phyloP scores from a whole-genome alignment of 495 filamentous ascomycete genomes.

The Podospora didyma region DNA sequence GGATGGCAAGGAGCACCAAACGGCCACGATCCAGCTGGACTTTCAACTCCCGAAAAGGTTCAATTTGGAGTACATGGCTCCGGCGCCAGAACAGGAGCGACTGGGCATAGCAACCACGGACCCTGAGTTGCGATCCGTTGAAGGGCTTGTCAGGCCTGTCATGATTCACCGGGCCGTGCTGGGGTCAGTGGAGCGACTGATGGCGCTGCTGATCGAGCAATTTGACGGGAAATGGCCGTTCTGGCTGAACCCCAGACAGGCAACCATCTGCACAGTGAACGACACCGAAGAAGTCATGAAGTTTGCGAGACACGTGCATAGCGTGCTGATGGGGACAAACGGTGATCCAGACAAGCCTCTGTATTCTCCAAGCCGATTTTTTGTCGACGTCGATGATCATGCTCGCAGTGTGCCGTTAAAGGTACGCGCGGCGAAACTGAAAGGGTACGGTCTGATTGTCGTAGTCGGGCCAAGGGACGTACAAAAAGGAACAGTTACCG shows the following conservation, averaged over 20 bases:
- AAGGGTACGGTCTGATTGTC: conserved; percentile 70
- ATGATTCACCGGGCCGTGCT: conserved; percentile 86
- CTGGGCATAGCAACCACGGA: conserved; percentile 46
- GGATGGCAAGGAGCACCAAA: conserved; percentile 85
- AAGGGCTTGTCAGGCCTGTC: conserved; percentile 66
- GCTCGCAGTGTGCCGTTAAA: conserved; percentile 61
- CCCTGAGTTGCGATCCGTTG: conserved; percentile 36
- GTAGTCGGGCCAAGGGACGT: conserved; percentile 63
- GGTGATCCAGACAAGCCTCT: conserved; percentile 29
- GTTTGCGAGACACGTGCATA: conserved; percentile 49
- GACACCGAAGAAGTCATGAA: conserved; percentile 55
- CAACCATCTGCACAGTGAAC: conserved; percentile 73
- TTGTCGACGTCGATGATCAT: conserved; percentile 69
- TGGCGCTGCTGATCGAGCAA: conserved; percentile 84
- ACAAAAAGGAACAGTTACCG: conserved; percentile 25
- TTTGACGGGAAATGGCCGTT: conserved; percentile 83
- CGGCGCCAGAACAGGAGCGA: conserved; percentile 66
- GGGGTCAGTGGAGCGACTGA: conserved; percentile 80
- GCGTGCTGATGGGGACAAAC: conserved; percentile 40
- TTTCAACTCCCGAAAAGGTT: conserved; percentile 90
- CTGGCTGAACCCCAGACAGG: conserved; percentile 84
- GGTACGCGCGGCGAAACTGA: conserved; percentile 64
- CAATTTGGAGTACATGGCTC: conserved; percentile 67
- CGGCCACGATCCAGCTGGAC: conserved; percentile 89
- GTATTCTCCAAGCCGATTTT: conserved; percentile 48